These are phyloP conservation scores for Westerdykella aurantiaca DNA, from an alignment of 2,329 filamentous ascomycete species.

Conservation along the genomic window DNA sequence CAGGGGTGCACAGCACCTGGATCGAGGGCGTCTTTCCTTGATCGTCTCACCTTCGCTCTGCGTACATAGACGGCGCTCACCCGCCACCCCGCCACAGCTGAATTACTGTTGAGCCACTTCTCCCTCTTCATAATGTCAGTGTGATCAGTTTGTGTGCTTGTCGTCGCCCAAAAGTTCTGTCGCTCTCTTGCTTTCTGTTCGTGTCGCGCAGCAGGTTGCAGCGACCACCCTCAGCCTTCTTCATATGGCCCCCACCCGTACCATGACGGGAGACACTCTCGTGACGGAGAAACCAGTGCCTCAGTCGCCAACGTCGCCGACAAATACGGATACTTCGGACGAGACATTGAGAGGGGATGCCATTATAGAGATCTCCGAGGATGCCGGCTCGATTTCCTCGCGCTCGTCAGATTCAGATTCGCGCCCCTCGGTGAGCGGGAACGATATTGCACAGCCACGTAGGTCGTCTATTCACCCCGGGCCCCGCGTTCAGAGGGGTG, in stretches of 20 bases:
- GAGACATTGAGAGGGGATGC: conserved; percentile 26
- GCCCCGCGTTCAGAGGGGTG: conserved; percentile 7
- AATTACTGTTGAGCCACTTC: conserved; percentile 17
- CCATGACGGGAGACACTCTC: conserved; percentile 30
- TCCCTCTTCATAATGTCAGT: conserved; percentile 10
- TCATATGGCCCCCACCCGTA: conserved; percentile 26
- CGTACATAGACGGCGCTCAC: conserved; percentile 20
- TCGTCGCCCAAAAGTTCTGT: conserved; percentile 5
- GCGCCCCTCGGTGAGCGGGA: conserved; percentile 9
- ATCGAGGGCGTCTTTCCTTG: too few relatives aligned
- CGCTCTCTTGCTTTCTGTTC: conserved; percentile 4
- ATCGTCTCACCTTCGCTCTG: conserved; percentile 6
- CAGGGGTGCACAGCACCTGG: too few relatives aligned
- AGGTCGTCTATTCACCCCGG: conserved; percentile 13
- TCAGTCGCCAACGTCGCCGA: conserved; percentile 24
- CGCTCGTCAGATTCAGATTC: conserved; percentile 7
- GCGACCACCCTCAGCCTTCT: conserved; percentile 6
- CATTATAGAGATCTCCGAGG: conserved; percentile 26
- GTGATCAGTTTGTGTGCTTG: conserved; percentile 9
- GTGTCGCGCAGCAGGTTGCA: neutral
- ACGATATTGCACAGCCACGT: conserved; percentile 29
- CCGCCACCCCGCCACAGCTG: conserved; percentile 16
- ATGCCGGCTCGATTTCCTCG: conserved; percentile 8
- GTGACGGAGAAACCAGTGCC: conserved; percentile 16
- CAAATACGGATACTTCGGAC: conserved; percentile 18